Conservation (phyloP, 352 stramenopile genomes). For the Phytophthora brassicae region DNA sequence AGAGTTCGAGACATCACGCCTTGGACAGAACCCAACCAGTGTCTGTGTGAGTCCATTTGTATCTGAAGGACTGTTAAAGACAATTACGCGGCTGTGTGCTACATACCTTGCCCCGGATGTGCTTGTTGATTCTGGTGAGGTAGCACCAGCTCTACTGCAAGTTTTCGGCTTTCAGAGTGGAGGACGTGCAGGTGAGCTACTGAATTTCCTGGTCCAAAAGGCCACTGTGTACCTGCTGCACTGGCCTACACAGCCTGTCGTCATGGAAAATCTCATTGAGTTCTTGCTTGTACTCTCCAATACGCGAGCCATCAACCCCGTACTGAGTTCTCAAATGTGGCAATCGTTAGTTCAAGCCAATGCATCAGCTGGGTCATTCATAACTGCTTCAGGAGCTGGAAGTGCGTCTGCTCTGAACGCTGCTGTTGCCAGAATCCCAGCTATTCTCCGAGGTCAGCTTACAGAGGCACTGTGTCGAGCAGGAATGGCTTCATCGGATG, state of each 20-base stretch:
- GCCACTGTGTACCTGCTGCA: constrained; percentile 72
- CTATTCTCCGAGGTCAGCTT: constrained; percentile 56
- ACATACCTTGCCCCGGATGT: constrained; percentile 71
- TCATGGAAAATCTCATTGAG: constrained; percentile 84
- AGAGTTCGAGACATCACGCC: constrained; percentile 63
- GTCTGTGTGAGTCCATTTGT: constrained; percentile 75
- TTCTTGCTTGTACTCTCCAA: constrained; percentile 73
- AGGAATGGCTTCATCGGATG: constrained; percentile 61
- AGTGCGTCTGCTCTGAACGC: constrained; percentile 38
- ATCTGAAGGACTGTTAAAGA: constrained; percentile 72
- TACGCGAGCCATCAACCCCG: constrained; percentile 55
- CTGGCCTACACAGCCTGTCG: constrained; percentile 80
- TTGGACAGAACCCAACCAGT: constrained; percentile 59
- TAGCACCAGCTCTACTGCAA: constrained; percentile 54
- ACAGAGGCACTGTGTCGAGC: constrained; percentile 73
- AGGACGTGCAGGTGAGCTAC: constrained; percentile 52
- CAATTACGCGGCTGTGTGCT: constrained; percentile 70
- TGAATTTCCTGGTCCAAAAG: constrained; percentile 75
- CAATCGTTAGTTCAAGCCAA: constrained; percentile 76
- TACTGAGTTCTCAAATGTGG: constrained; percentile 64
- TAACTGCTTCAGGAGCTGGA: constrained; percentile 24
- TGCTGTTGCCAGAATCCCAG: constrained; percentile 62
- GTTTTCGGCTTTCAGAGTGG: constrained; percentile 67
- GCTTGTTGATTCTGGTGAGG: constrained; percentile 36
- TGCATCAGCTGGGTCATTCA: constrained; percentile 56